phyloP scores from a whole-genome alignment of 1,139 yeast species.

The Suhomyces choctaworum region DNA sequence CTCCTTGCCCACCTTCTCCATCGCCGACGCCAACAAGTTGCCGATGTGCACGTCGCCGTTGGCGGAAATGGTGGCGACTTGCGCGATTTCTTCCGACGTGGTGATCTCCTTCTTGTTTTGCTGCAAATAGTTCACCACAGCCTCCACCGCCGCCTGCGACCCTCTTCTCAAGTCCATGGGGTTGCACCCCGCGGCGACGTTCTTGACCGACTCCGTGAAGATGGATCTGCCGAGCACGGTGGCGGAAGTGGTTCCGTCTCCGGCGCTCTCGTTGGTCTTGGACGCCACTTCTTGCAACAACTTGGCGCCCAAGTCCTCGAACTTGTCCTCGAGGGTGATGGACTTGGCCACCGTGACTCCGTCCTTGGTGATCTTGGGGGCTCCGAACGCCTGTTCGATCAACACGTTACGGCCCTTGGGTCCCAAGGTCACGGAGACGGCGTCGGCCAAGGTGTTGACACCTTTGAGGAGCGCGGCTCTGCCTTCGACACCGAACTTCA shows the following conservation, averaged over 20 bases:
- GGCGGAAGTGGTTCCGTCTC: constrained; percentile 99
- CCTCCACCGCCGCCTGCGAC: constrained; percentile 97
- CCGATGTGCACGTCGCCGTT: constrained; percentile 97
- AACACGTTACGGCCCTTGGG: constrained; percentile 98
- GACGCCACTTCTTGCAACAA: constrained; percentile 97
- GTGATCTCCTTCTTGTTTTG: constrained; percentile 95
- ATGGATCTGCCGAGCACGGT: constrained; percentile 96
- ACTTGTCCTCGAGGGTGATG: constrained; percentile 83
- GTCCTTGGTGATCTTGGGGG: constrained; percentile 98
- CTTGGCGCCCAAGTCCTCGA: constrained; percentile 96
- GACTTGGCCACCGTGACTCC: constrained; percentile 98
- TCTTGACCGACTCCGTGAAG: constrained; percentile 95
- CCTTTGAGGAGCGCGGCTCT: constrained; percentile 95
- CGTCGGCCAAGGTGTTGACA: constrained; percentile 95
- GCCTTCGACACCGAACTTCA: constrained; percentile 98
- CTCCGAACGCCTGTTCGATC: constrained; percentile 95
- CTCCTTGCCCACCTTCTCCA: constrained; percentile 99
- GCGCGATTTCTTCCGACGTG: constrained; percentile 95
- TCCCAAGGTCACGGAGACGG: constrained; percentile 95
- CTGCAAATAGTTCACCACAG: constrained; percentile 86
- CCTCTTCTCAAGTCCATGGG: constrained; percentile 99
- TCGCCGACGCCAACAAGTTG: constrained; percentile 88
- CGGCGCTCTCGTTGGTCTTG: constrained; percentile 97
- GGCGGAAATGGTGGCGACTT: constrained; percentile 98
- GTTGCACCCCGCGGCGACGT: constrained; percentile 99